Evolutionary conservation across 2,329 filamentous ascomycete genomes (phyloP).

Genomic region (Xylariaceae sp.): DNA sequence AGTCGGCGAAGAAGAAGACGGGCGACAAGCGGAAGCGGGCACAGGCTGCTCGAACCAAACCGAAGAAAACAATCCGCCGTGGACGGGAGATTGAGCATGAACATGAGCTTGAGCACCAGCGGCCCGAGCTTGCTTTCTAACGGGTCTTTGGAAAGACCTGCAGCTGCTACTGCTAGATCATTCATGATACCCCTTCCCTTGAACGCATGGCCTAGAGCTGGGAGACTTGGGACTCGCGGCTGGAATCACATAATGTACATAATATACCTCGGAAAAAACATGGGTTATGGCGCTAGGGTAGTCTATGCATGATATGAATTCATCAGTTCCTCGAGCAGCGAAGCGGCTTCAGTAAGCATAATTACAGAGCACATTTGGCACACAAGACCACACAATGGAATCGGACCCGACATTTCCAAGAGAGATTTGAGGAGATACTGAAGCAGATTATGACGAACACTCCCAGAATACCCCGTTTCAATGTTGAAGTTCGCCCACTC

Average conservation of each 20-base stretch:
- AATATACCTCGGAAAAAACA: not conserved
- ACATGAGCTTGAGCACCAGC: constrained; percentile 50
- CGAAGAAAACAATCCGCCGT: constrained; percentile 55
- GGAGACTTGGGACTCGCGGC: constrained; percentile 3
- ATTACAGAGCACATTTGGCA: too few species aligned
- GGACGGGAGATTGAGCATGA: constrained; percentile 76
- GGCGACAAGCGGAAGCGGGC: constrained; percentile 47
- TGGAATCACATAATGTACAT: not conserved
- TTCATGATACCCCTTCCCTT: constrained; percentile 20
- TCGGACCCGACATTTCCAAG: too few species aligned
- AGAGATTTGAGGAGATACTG: too few species aligned
- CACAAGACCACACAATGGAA: too few species aligned
- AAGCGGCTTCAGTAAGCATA: too few species aligned
- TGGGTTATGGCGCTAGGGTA: not conserved
- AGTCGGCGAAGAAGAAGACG: constrained; percentile 51
- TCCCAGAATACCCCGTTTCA: too few species aligned
- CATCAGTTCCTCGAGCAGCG: too few species aligned
- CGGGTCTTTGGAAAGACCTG: not conserved
- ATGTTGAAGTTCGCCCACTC: too few species aligned
- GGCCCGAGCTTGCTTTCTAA: constrained; percentile 33
- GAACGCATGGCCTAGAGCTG: constrained; percentile 2
- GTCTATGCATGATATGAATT: constrained; percentile 13
- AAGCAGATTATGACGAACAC: too few species aligned
- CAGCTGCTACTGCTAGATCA: not conserved
- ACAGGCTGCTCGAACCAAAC: constrained; percentile 38